Conservation (phyloP, 306 rosid species). For the Ochetophila trinervis region DNA sequence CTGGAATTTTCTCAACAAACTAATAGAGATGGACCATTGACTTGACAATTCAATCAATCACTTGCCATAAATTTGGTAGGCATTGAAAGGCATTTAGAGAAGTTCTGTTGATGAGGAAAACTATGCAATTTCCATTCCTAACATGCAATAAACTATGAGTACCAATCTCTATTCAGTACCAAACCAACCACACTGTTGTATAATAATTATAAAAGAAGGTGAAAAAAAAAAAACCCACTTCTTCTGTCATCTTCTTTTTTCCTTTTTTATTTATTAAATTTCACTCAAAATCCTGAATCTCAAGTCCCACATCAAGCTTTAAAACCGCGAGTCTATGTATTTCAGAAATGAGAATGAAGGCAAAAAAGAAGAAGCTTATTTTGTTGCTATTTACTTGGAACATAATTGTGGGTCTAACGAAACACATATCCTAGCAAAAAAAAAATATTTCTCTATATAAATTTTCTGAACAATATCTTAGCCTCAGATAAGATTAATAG, state of each 20-base stretch:
- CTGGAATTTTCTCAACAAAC: conserved; percentile 17
- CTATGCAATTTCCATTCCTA: conserved; percentile 14
- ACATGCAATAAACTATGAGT: conserved; percentile 1
- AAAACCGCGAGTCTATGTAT: neutral
- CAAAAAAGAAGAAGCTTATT: neutral
- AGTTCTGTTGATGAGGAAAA: neutral
- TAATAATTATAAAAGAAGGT: conserved; percentile 1
- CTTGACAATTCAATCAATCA: conserved; percentile 10
- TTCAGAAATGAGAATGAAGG: neutral
- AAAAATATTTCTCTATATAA: too few relatives aligned
- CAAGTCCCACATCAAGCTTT: neutral
- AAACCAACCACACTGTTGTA: conserved; percentile 12
- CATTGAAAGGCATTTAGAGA: conserved; percentile 9
- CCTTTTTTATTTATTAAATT: neutral
- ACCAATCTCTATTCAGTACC: conserved; percentile 1
- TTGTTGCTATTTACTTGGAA: too few relatives aligned
- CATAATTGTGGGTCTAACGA: too few relatives aligned
- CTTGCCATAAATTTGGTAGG: conserved; percentile 23
- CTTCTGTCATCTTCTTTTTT: neutral
- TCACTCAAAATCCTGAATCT: neutral
- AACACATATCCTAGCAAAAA: too few relatives aligned
- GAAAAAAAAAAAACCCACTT: neutral
- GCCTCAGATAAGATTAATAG: neutral
- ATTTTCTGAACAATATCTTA: too few relatives aligned
- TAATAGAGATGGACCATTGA: conserved; percentile 18